Evolutionary conservation across 2,329 filamentous ascomycete species (phyloP), one percentile per base, ranked within the genome.

Genomic region (Cytospora schulzeri): DNA sequence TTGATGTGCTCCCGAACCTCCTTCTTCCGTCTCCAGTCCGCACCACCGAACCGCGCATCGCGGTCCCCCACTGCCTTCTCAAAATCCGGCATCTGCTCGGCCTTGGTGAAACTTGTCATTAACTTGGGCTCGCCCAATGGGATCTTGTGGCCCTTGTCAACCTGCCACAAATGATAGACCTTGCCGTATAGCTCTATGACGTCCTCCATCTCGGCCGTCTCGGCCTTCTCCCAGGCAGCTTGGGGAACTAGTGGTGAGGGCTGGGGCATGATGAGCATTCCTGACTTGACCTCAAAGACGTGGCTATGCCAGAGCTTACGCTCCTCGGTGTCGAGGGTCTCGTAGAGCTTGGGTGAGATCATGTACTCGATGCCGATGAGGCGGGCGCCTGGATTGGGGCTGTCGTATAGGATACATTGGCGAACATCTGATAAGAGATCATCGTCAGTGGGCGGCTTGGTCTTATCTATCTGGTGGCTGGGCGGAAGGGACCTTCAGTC

Each of bases 321-420:
- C 77, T 96, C 92, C 24, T 88, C 84, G 0, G 76, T 54, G 1
- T 86, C 82, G 0, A 96, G 84, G 0, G 84, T 85, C 45, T 84
- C 80, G 78, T 89, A 96, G 0, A 95, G 78, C 4, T 80, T 79
- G 0, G 87, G 84, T 0, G 88, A 88, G 70, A 96, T 88, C 91
- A 95, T 93, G 80, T 96, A 96, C 75, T 96, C 92, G 70, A 96
- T 83, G 11, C 92, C 92, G 67, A 96, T 91, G 22, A 96, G 83
- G 0, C 89, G 85, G 0, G 91, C 91, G 29, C 85, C 84, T 9
- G 85, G 80, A 0, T 82, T 80, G 0, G 88, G 82, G 0, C 86
- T 85, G 76, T 96, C 92, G 78, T 95, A 96, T 67, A 96, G 84
- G 33, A 96, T 85, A 74, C 92, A 96, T 80, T 96, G 92, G 4